A percentile compares a stretch with the other conserved stretches of the same genome.
phyloP scores from a whole-genome alignment of 2,329 filamentous ascomycete species.

The Diaporthe sp. region DNA sequence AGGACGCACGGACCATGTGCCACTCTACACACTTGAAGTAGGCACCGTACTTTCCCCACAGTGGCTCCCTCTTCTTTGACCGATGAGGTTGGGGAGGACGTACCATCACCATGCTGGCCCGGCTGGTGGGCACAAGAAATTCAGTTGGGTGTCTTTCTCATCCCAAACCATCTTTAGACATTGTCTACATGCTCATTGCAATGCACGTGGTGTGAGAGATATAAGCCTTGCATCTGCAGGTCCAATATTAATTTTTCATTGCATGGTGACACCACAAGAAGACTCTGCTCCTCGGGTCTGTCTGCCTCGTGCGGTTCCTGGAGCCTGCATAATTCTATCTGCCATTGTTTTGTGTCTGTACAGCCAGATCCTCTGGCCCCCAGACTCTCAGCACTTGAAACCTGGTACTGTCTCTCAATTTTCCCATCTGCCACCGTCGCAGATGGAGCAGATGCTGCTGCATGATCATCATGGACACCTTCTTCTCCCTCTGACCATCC shows the following conservation, averaged over 20 bases:
- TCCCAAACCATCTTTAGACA: background rate
- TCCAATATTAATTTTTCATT: constrained; percentile 19
- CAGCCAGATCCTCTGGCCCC: constrained; percentile 9
- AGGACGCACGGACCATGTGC: constrained; percentile 12
- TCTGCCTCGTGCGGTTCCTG: background rate
- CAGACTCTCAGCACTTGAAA: constrained; percentile 2
- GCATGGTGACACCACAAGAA: background rate
- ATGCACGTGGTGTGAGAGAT: background rate
- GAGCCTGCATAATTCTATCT: constrained; percentile 21
- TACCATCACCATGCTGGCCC: background rate
- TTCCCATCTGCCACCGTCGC: no score
- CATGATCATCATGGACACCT: background rate
- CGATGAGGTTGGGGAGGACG: background rate
- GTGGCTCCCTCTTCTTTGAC: background rate
- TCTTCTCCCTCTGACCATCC: background rate
- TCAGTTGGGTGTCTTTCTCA: background rate
- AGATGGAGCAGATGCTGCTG: background rate
- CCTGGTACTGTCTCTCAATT: background rate
- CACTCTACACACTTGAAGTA: background rate
- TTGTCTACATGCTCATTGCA: background rate
- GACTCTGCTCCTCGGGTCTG: background rate
- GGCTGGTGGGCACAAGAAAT: background rate
- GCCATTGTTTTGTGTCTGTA: constrained; percentile 1
- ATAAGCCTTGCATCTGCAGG: background rate
- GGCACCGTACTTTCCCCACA: background rate